phyloP scores from a whole-genome alignment of 371 early-diverging fungal genomes.

The Haplosporangium sp. region DNA sequence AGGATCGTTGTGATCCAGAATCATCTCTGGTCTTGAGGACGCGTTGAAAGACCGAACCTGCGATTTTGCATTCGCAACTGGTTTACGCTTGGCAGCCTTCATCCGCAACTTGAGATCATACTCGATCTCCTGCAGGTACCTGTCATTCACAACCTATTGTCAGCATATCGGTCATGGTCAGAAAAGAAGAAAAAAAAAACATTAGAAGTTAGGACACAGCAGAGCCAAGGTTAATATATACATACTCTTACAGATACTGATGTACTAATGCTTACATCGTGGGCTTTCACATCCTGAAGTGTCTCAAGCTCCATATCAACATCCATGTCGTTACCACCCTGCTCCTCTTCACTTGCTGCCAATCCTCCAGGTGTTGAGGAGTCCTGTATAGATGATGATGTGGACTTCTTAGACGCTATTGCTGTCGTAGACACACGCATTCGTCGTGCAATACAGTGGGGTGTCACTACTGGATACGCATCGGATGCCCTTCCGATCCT shows the following conservation, averaged over 20 bases:
- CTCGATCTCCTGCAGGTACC: conserved; percentile 60
- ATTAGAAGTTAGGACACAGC: no score
- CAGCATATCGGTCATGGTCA: no score
- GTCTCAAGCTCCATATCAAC: conserved; percentile 42
- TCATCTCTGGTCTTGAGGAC: conserved; percentile 70
- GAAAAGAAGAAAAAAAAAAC: background rate
- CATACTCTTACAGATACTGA: no score
- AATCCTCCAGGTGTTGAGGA: conserved; percentile 2
- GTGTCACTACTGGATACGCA: conserved; percentile 79
- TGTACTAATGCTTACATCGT: conserved; percentile 48
- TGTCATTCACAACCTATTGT: conserved; percentile 36
- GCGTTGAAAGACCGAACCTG: conserved; percentile 82
- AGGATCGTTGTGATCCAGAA: conserved; percentile 92
- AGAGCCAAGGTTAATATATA: no score
- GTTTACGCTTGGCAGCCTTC: conserved; percentile 82
- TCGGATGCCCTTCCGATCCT: conserved; percentile 86
- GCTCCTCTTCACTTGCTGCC: background rate
- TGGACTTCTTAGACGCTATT: conserved; percentile 5
- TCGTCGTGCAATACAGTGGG: conserved; percentile 84
- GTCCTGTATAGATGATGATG: conserved; percentile 10
- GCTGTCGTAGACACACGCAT: conserved; percentile 19
- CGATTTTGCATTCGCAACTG: conserved; percentile 77
- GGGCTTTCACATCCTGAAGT: background rate
- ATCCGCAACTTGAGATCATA: conserved; percentile 77
- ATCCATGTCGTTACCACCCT: conserved; percentile 25